phyloP scores from a whole-genome alignment of 176 grass and related monocot genomes.

The Oryza meyeriana region DNA sequence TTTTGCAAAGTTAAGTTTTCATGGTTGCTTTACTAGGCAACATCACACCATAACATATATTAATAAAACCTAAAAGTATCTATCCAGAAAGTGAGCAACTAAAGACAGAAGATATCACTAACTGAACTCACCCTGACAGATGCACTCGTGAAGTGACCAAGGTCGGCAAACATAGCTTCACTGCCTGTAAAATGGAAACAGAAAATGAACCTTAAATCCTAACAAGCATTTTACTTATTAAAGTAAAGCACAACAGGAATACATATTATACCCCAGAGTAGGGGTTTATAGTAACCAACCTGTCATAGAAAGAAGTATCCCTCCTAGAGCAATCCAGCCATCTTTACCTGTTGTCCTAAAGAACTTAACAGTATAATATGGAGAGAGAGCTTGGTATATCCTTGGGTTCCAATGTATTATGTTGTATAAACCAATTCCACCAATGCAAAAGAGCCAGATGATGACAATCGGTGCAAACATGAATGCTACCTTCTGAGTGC shows the following conservation, averaged over 20 bases:
- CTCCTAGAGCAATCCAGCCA: slow-evolving; percentile 96
- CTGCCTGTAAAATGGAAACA: slow-evolving; percentile 57
- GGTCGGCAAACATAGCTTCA: slow-evolving; percentile 97
- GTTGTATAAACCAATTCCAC: slow-evolving; percentile 80
- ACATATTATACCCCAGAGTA: not conserved
- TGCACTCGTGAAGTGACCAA: slow-evolving; percentile 81
- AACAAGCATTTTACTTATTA: not conserved
- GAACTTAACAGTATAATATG: slow-evolving; percentile 74
- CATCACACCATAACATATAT: slow-evolving; percentile 7
- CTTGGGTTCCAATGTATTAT: slow-evolving; percentile 77
- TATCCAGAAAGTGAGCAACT: not conserved
- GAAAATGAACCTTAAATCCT: slow-evolving; percentile 10
- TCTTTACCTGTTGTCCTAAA: slow-evolving; percentile 79
- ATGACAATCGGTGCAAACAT: slow-evolving; percentile 87
- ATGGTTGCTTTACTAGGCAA: slow-evolving; percentile 14
- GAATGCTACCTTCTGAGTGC: slow-evolving; percentile 93
- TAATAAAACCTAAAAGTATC: slow-evolving; percentile 7
- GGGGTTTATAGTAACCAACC: slow-evolving; percentile 47
- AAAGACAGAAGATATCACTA: slow-evolving; percentile 25
- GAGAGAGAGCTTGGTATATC: slow-evolving; percentile 84
- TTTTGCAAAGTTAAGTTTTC: not conserved
- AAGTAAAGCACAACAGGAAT: not conserved
- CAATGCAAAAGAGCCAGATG: slow-evolving; percentile 79
- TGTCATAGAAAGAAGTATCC: slow-evolving; percentile 90
- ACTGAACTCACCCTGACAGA: slow-evolving; percentile 77